Evolutionary conservation across 2,329 filamentous ascomycete genomes (phyloP).

Genomic region (Ophiocordyceps robertsii): DNA sequence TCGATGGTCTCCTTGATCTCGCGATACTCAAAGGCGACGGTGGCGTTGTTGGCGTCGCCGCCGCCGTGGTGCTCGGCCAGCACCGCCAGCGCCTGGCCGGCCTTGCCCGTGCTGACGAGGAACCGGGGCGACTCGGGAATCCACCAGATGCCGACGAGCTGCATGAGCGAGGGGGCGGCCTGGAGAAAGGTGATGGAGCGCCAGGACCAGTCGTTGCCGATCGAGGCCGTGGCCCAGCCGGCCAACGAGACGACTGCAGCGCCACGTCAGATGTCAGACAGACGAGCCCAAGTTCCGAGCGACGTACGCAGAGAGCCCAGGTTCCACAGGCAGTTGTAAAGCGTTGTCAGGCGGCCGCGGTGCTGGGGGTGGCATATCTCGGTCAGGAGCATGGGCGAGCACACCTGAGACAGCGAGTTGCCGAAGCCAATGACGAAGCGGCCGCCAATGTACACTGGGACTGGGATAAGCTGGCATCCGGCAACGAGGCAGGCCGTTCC

Average conservation of each 20-base stretch:
- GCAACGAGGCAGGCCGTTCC: neutral
- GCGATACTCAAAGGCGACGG: conserved; percentile 51
- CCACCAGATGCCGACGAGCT: conserved; percentile 52
- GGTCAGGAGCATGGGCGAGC: conserved; percentile 48
- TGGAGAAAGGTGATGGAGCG: conserved; percentile 53
- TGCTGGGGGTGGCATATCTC: conserved; percentile 59
- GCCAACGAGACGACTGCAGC: conserved; percentile 40
- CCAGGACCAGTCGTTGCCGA: conserved; percentile 52
- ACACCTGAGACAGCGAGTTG: conserved; percentile 49
- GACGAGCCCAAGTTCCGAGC: neutral
- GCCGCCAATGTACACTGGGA: conserved; percentile 23
- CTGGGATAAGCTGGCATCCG: neutral
- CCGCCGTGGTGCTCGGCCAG: conserved; percentile 52
- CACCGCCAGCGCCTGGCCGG: conserved; percentile 46
- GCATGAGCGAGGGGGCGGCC: conserved; percentile 44
- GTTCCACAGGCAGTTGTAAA: conserved; percentile 60
- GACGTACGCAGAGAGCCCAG: conserved; percentile 31
- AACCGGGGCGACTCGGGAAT: conserved; percentile 57
- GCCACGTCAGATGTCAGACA: neutral
- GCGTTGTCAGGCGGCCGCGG: conserved; percentile 47
- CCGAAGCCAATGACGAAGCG: conserved; percentile 45
- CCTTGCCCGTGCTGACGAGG: conserved; percentile 48
- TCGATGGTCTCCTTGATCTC: conserved; percentile 53
- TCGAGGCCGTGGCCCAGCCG: conserved; percentile 47
- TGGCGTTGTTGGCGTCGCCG: conserved; percentile 41